phyloP scores from a whole-genome alignment of 805 yeast species.

The Kodamaea lidongshanica region DNA sequence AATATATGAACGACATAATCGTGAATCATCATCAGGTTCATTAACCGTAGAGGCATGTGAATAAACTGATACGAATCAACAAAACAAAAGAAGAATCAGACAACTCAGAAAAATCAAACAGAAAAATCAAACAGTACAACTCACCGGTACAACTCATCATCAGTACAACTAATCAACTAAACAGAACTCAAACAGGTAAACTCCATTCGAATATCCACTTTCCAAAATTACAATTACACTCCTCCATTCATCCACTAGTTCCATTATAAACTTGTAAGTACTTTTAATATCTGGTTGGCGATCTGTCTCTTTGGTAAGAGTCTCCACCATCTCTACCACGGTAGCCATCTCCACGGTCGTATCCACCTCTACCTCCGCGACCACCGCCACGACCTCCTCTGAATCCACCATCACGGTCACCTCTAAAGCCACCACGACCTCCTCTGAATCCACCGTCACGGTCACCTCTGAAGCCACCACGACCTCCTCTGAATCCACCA shows the following conservation, averaged over 20 bases:
- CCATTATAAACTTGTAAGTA: constrained; percentile 1
- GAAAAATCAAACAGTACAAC: no score
- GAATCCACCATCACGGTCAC: constrained; percentile 42
- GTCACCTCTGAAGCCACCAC: constrained; percentile 30
- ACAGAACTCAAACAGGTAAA: no score
- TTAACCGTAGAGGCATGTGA: no score
- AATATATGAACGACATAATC: no score
- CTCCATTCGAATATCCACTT: no score
- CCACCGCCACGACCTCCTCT: constrained; percentile 26
- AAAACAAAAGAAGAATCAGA: no score
- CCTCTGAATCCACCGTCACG: constrained; percentile 26
- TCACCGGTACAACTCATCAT: no score
- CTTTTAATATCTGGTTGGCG: constrained; percentile 63
- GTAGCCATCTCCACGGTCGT: constrained; percentile 42
- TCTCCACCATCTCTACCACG: constrained; percentile 38
- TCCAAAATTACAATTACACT: constrained; percentile 4
- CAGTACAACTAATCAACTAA: no score
- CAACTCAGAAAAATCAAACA: no score
- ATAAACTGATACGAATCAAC: no score
- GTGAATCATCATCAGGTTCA: no score
- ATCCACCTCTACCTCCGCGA: constrained; percentile 34
- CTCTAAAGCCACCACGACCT: constrained; percentile 23
- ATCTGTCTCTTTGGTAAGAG: constrained; percentile 48
- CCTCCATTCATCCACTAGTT: constrained; percentile 1
- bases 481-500: constrained; percentile 31